A percentile compares a stretch with the other conserved stretches of the same genome.
These are phyloP conservation scores for Physocladia obscura DNA, from an alignment of 192 early-diverging fungal species.

Conservation along the genomic window DNA sequence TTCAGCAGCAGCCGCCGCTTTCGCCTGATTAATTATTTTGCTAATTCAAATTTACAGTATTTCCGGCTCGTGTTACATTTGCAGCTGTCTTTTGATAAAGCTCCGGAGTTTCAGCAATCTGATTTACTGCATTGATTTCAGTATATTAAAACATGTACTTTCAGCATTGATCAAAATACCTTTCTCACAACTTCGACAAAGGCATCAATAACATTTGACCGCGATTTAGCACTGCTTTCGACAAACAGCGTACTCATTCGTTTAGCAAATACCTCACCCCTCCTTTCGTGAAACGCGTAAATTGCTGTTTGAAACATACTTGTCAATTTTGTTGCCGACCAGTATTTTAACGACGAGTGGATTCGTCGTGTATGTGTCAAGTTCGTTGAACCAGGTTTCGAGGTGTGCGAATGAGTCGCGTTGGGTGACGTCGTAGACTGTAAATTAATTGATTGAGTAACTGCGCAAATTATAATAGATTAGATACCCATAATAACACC, in stretches of 20 bases:
- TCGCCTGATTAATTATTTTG: background rate
- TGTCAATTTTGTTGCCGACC: slow-evolving; percentile 99
- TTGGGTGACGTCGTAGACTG: slow-evolving; percentile 96
- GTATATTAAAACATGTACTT: background rate
- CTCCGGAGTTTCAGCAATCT: slow-evolving; percentile 68
- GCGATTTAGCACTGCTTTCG: slow-evolving; percentile 97
- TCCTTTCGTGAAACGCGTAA: slow-evolving; percentile 81
- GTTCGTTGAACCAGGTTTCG: slow-evolving; percentile 91
- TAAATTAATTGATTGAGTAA: background rate
- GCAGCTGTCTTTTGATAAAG: slow-evolving; percentile 61
- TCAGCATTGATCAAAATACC: slow-evolving; percentile 49
- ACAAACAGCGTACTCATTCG: slow-evolving; percentile 90
- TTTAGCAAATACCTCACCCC: slow-evolving; percentile 83
- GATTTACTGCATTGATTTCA: background rate
- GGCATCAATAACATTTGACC: slow-evolving; percentile 85
- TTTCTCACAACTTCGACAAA: slow-evolving; percentile 92
- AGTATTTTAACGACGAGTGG: slow-evolving; percentile 94
- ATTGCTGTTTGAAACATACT: slow-evolving; percentile 54
- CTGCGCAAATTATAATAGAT: background rate
- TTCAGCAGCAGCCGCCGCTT: slow-evolving; percentile 3
- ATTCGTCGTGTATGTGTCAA: slow-evolving; percentile 86
- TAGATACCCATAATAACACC: slow-evolving; percentile 88
- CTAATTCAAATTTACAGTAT: slow-evolving; percentile 11
- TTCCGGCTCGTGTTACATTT: background rate
- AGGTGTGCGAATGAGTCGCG: slow-evolving; percentile 91